phyloP scores from a whole-genome alignment of 176 grass and related monocot genomes.

The Oryza nivara region DNA sequence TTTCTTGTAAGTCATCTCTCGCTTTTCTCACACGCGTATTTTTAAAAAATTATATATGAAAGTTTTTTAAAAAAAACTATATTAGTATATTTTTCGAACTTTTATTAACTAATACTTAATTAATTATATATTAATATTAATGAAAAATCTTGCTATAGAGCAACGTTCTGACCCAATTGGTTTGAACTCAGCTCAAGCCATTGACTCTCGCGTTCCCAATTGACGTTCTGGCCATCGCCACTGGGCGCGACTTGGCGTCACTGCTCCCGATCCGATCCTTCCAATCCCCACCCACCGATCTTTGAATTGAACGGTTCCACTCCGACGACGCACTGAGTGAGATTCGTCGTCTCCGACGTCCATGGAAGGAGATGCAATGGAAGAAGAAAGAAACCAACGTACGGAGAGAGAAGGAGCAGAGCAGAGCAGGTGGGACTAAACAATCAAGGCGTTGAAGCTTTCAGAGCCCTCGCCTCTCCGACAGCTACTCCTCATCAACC shows the following conservation, averaged over 20 bases:
- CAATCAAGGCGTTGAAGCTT: constrained; percentile 27
- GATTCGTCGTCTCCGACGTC: neutral
- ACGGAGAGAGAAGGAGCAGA: too few species aligned
- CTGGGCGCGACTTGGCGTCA: neutral
- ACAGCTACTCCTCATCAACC: constrained; percentile 42
- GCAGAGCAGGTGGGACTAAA: constrained; percentile 35
- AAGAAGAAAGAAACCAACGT: neutral
- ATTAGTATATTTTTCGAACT: too few species aligned
- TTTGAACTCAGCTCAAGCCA: too few species aligned
- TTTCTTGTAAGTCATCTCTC: too few species aligned
- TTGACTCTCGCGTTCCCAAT: neutral
- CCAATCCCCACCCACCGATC: neutral
- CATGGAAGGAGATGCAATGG: neutral
- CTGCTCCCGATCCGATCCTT: neutral
- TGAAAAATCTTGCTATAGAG: too few species aligned
- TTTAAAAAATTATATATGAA: too few species aligned
- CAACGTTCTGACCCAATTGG: too few species aligned
- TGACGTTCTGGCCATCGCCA: neutral
- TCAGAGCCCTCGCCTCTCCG: neutral
- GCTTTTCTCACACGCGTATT: too few species aligned
- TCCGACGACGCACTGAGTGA: neutral
- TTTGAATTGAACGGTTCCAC: constrained; percentile 5
- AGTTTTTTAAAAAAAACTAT: too few species aligned
- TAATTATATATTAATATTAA: too few species aligned
- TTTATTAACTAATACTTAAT: too few species aligned